Evolutionary conservation across 1,139 yeast genomes (phyloP), one percentile per base, ranked within the genome.

Genomic region (Yamadazyma sp.): DNA sequence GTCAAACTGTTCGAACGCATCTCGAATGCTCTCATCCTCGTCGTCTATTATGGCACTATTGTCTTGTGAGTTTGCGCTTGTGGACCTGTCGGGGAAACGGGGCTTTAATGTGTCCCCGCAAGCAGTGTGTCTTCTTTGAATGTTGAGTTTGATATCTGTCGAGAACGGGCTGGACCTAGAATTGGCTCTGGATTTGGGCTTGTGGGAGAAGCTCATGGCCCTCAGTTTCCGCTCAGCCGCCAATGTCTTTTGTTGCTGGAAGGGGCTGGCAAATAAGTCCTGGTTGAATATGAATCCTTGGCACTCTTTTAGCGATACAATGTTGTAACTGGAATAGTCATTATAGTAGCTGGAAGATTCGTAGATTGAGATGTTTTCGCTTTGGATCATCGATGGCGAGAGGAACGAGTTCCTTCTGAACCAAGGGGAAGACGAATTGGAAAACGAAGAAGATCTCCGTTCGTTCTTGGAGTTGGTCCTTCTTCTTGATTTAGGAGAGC

Each of bases 241-340:
- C 3, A 67, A 47, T 1, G 80, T 71, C 37, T 74, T 58, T 52
- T 69, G 75, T 49, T 81, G 88, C 48, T 79, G 85, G 53, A 77
- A 79, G 7, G 81, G 77, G 7, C 82, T 71, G 8, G 86, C 88
- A 67, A 83, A 83, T 42, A 83, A 62, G 51, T 82, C 87, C 51
- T 82, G 88, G 58, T 84, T 84, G 74, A 87, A 84, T 15, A 78
- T 63, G 52, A 83, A 84, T 5, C 92, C 92, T 55, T 84, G 91
- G 36, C 82, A 72, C 54, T 83, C 87, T 37, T 73, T 73, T 27
- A 84, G 63, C 26, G 79, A 73, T 34, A 74, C 68, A 12, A 71
- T 66, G 41, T 62, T 68, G 45, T 64, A 66, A 34, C 61, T 58
- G 5, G 65, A 49, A 17, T 61, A 43, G 16, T 63, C 66, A 12